A percentile compares a stretch with the other conserved stretches of the same genome.
Conservation (phyloP, 192 early-diverging fungal genomes). For the Coemansia sp. region DNA sequence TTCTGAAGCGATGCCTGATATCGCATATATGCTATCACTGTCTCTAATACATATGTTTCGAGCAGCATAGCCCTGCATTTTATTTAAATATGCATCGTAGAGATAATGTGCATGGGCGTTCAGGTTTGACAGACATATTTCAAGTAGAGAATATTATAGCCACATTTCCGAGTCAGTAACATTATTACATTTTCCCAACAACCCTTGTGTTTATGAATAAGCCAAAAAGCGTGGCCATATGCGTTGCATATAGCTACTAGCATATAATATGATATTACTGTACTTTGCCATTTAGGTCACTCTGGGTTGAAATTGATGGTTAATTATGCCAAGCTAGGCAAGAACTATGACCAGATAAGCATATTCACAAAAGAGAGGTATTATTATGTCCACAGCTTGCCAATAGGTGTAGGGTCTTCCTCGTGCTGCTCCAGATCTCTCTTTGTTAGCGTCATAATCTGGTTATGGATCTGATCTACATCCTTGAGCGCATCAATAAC, state of each 20-base stretch:
- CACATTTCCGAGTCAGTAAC: constrained; percentile 6
- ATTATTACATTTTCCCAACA: not conserved
- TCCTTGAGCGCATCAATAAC: constrained; percentile 48
- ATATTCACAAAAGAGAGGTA: not conserved
- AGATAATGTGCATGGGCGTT: not conserved
- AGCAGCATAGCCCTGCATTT: not conserved
- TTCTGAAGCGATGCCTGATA: not conserved
- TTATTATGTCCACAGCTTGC: constrained; percentile 31
- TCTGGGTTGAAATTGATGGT: not conserved
- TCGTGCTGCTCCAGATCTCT: constrained; percentile 30
- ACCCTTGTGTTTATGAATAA: not conserved
- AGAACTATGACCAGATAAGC: not conserved
- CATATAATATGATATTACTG: not conserved
- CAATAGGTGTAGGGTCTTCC: constrained; percentile 31
- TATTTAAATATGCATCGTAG: not conserved
- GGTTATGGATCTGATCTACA: constrained; percentile 40
- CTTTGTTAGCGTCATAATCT: constrained; percentile 35
- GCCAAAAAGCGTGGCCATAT: not conserved
- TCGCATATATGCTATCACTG: constrained; percentile 13
- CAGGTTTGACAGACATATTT: not conserved
- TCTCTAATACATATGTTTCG: constrained; percentile 11
- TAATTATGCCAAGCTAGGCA: not conserved
- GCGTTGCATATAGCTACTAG: not conserved
- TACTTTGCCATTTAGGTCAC: not conserved
- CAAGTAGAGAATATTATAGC: constrained; percentile 4